Evolutionary conservation across 192 early-diverging fungal species (phyloP).

Genomic region (Coemansia sp.): DNA sequence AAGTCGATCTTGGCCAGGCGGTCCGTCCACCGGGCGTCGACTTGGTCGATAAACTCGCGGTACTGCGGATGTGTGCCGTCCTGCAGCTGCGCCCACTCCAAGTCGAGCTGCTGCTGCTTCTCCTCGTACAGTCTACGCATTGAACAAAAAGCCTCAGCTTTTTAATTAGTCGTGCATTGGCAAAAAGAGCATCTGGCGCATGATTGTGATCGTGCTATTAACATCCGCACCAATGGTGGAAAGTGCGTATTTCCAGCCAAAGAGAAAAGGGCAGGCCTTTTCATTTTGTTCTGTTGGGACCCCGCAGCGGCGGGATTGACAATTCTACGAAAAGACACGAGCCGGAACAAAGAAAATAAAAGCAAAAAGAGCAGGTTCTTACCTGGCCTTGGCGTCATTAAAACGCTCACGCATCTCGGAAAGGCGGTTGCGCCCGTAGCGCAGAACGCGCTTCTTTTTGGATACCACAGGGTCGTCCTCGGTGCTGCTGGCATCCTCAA

Average conservation of each 20-base stretch:
- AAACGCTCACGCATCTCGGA: conserved; percentile 45
- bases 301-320: conserved; percentile 2
- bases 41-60: conserved; percentile 28
- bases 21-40: conserved; percentile 44
- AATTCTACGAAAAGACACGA: background rate
- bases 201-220: background rate
- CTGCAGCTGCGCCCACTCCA: conserved; percentile 41
- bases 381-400: conserved; percentile 33
- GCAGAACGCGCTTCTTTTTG: conserved; percentile 47
- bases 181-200: background rate
- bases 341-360: background rate
- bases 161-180: background rate
- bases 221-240: background rate
- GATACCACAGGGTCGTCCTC: conserved; percentile 31
- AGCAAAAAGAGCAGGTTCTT: conserved; percentile 3
- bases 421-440: conserved; percentile 46
- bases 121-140: conserved; percentile 39
- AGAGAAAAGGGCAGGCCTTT: background rate
- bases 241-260: background rate
- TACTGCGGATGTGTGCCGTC: conserved; percentile 49
- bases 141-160: background rate
- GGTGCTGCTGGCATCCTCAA: conserved; percentile 46
- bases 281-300: background rate
- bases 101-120: conserved; percentile 39
- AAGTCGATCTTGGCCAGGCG: conserved; percentile 34